Evolutionary conservation across 108 stramenopile genomes (phyloP), one percentile per base, ranked within the genome.

Genomic region (Discostella stelligeroides): DNA sequence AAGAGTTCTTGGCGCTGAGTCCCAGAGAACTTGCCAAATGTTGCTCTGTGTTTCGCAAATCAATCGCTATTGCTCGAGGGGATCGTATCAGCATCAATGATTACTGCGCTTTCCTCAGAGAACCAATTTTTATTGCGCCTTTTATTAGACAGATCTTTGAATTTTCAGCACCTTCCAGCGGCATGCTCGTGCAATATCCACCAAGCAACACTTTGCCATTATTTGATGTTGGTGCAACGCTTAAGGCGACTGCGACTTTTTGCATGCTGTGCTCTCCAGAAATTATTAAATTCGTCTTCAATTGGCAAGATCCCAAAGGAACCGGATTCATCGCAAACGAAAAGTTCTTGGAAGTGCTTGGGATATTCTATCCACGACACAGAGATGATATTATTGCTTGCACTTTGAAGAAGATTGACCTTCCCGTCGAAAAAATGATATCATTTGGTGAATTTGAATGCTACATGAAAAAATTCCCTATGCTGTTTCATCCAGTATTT

Each of bases 401-500:
- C 28, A 66, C 79, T 0, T 46, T 79, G 49, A 67, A 63, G 20
- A 60, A 62, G 46, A 46, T 68, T 28, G 67, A 73, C 41, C 49
- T 79, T 18, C 66, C 79, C 40, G 41, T 39, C 40, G 72, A 41
- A 47, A 72, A 72, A 34, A 60, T 27, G 34, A 47, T 79, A 60
- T 23, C 66, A 55, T 73, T 68, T 50, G 51, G 17, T 15, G 21
- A 15, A 29, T 74, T 79, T 30, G 51, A 68, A 15, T 17, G 10
- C 25, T 40, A 38, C 7, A 18, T 34, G 14, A 63, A 47, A 17
- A 74, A 38, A 46, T 62, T 68, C 29, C 79, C 72, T 3, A 65
- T 68, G 24, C 43, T 79, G 21, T 13, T 79, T 1, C 73, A 74
- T 68, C 79, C 79, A 7, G 79, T 67, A 30, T 79, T 79, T 42